These are phyloP conservation scores for Pseudogymnoascus sp. DNA, from an alignment of 2,329 filamentous ascomycete genomes.

Conservation along the genomic window DNA sequence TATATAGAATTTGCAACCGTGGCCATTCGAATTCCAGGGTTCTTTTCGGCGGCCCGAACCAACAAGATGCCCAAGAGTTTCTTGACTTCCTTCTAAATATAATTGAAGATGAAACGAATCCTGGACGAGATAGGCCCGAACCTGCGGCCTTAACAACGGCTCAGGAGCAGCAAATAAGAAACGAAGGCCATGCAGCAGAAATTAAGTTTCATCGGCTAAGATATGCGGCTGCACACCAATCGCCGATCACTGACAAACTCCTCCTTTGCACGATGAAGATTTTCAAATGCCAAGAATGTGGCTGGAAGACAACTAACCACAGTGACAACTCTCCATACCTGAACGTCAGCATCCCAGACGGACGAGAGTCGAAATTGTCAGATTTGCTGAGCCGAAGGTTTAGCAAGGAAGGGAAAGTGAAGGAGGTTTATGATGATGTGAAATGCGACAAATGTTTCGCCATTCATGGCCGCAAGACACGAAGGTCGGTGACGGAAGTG, in stretches of 20 bases:
- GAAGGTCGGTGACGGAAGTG: constrained; percentile 18
- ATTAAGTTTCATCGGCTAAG: constrained; percentile 13
- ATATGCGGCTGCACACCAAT: background rate
- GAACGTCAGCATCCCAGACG: constrained; percentile 22
- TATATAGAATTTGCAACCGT: constrained; percentile 58
- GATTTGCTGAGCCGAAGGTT: background rate
- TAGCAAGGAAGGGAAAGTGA: background rate
- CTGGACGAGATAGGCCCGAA: constrained; percentile 52
- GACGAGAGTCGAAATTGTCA: background rate
- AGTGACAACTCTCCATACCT: constrained; percentile 50
- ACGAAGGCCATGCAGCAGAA: constrained; percentile 5
- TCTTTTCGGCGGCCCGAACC: constrained; percentile 65
- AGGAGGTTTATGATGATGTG: constrained; percentile 29
- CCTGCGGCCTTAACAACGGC: constrained; percentile 47
- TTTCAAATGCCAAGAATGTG: constrained; percentile 13
- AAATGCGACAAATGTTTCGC: constrained; percentile 30
- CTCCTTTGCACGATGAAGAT: background rate
- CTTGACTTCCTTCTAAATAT: constrained; percentile 75
- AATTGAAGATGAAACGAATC: constrained; percentile 81
- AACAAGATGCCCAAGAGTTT: constrained; percentile 92
- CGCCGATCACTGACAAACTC: background rate
- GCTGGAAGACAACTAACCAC: constrained; percentile 65
- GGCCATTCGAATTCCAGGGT: constrained; percentile 35
- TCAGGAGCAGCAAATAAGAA: constrained; percentile 11
- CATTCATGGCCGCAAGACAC: constrained; percentile 16